Evolutionary conservation across 164 flowering plant genomes (phyloP).

Genomic region (Magnolia sinica): DNA sequence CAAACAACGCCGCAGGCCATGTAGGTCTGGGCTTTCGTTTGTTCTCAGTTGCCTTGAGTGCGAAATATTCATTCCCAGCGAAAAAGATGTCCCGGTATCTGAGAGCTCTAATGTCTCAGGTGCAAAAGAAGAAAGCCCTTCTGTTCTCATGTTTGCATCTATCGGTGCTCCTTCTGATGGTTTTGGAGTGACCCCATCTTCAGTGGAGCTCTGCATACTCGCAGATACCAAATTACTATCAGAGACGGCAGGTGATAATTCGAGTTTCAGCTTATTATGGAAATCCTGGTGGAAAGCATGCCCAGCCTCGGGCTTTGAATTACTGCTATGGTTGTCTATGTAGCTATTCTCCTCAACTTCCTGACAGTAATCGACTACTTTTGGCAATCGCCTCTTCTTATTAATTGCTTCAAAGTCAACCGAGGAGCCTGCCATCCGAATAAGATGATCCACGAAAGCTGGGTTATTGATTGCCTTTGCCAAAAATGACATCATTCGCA

Average conservation of each 20-base stretch:
- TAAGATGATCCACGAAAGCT: constrained; percentile 57
- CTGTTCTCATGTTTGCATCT: constrained; percentile 33
- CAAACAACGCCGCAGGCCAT: constrained; percentile 29
- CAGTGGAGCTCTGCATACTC: constrained; percentile 78
- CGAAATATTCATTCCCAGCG: constrained; percentile 37
- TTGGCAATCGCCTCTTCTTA: constrained; percentile 77
- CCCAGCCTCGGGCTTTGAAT: constrained; percentile 46
- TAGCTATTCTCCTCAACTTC: constrained; percentile 43
- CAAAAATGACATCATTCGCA: constrained; percentile 40
- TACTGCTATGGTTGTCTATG: constrained; percentile 45
- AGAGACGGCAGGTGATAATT: constrained; percentile 78
- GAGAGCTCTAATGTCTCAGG: constrained; percentile 64
- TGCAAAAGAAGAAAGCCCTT: constrained; percentile 27
- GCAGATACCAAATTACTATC: constrained; percentile 65
- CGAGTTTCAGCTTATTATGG: constrained; percentile 64
- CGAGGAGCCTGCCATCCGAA: constrained; percentile 50
- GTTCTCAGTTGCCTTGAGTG: constrained; percentile 28
- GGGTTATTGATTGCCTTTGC: constrained; percentile 61
- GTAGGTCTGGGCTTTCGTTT: constrained; percentile 28
- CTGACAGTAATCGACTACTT: constrained; percentile 29
- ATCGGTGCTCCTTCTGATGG: constrained; percentile 42
- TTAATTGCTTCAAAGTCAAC: constrained; percentile 63
- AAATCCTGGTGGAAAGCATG: constrained; percentile 55
- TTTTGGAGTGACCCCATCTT: constrained; percentile 56
- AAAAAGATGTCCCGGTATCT: constrained; percentile 66